A percentile compares a stretch with the other conserved stretches of the same genome.
Conservation (phyloP, 1,284 basidiomycete species). For the Tremellales sp. region DNA sequence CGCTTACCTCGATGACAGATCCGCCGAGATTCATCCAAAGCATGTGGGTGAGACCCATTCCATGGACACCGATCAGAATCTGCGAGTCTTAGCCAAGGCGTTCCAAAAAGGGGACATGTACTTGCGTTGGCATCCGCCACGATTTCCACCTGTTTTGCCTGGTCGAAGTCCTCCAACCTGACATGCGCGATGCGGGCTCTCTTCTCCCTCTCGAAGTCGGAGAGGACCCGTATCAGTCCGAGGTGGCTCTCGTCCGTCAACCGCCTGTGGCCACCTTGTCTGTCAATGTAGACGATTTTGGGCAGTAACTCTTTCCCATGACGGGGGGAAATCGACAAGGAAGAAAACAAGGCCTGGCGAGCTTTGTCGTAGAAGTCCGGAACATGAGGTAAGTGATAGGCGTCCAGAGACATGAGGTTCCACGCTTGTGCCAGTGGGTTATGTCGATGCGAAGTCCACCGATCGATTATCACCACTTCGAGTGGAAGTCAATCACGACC, state of each 20-base stretch:
- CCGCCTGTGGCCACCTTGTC: slow-evolving; percentile 20
- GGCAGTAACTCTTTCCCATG: slow-evolving; percentile 3
- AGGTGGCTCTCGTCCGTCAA: slow-evolving; percentile 13
- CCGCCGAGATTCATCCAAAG: slow-evolving; percentile 72
- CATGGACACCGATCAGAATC: slow-evolving; percentile 74
- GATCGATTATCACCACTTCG: slow-evolving; percentile 28
- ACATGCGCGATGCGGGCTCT: slow-evolving; percentile 11
- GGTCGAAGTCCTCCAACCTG: slow-evolving; percentile 15
- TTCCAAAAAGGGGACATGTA: too few species aligned
- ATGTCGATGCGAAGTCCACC: slow-evolving; percentile 27
- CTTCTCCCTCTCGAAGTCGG: slow-evolving; percentile 12
- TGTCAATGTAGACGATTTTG: slow-evolving; percentile 32
- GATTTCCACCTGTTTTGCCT: slow-evolving; percentile 6
- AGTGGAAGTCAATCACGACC: background rate
- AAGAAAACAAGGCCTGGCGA: slow-evolving; percentile 10
- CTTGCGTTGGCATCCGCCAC: slow-evolving; percentile 18
- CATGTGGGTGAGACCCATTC: slow-evolving; percentile 69
- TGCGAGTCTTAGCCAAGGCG: too few species aligned
- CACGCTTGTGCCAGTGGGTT: slow-evolving; percentile 17
- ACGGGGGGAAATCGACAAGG: background rate
- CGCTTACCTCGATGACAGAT: too few species aligned
- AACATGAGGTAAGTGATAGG: slow-evolving; percentile 18
- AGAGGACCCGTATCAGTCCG: slow-evolving; percentile 11
- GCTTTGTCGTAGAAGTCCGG: slow-evolving; percentile 21
- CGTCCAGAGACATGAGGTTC: slow-evolving; percentile 32